Percentiles rank a stretch among this genome's conserved stretches.
phyloP scores from a whole-genome alignment of 23 red algal genomes.

The Gracilariopsis chorda region DNA sequence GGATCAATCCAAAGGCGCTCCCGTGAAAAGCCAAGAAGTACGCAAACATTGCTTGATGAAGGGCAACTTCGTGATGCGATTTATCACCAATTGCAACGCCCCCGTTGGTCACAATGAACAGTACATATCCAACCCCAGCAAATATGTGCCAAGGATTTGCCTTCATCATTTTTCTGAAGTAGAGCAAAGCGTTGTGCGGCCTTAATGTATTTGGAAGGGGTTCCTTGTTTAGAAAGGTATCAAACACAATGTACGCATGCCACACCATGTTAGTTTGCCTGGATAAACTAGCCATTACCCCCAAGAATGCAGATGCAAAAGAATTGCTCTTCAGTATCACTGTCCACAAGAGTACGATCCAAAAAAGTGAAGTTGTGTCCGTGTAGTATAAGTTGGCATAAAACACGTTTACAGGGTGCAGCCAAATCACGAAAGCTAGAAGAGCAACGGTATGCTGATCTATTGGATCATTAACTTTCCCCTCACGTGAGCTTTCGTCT shows the following conservation, averaged over 20 bases:
- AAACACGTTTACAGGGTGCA: constrained; percentile 58
- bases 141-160: background rate
- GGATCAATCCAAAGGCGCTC: constrained; percentile 9
- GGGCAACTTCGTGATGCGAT: constrained; percentile 23
- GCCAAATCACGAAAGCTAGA: constrained; percentile 15
- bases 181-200: background rate
- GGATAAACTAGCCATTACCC: constrained; percentile 7
- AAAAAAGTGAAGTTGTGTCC: constrained; percentile 21
- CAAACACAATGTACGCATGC: constrained; percentile 50
- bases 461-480: background rate
- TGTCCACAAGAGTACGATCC: constrained; percentile 18
- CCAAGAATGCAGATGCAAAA: constrained; percentile 10
- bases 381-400: constrained; percentile 77
- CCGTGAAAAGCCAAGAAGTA: constrained; percentile 47
- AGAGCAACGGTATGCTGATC: background rate
- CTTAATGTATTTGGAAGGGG: background rate
- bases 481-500: no score
- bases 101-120: constrained; percentile 25
- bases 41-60: constrained; percentile 58
- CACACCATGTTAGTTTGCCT: constrained; percentile 60
- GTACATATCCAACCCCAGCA: constrained; percentile 13
- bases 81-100: constrained; percentile 44
- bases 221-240: background rate
- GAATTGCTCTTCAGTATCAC: background rate
- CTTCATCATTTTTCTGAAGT: background rate